Conservation (phyloP, 208 protist genomes). For the Tritrichomonas musculus region DNA sequence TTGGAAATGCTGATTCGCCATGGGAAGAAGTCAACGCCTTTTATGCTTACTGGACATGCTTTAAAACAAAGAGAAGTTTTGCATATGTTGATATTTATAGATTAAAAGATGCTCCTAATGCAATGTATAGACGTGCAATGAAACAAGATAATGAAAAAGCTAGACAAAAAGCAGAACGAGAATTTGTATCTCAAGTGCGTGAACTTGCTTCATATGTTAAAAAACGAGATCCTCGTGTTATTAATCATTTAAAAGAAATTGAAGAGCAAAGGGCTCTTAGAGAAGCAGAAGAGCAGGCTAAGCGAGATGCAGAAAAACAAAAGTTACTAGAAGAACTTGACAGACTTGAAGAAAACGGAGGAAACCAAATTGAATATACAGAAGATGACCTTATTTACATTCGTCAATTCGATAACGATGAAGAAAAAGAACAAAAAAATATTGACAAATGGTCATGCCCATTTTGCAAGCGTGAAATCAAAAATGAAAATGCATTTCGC, state of each 20-base stretch:
- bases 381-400: background rate
- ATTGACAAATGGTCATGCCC: background rate
- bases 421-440: background rate
- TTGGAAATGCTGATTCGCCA: background rate
- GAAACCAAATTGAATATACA: background rate
- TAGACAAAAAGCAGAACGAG: background rate
- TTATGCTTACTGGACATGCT: slow-evolving; percentile 30
- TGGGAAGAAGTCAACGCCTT: background rate
- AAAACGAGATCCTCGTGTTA: slow-evolving; percentile 24
- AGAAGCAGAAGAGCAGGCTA: background rate
- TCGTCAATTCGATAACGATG: background rate
- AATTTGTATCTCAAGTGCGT: background rate
- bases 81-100: background rate
- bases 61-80: background rate
- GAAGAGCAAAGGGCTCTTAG: background rate
- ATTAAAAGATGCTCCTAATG: background rate
- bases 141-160: background rate
- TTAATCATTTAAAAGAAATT: background rate
- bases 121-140: background rate
- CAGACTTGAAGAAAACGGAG: background rate
- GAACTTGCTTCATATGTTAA: background rate
- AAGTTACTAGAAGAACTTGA: background rate
- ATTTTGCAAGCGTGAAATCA: background rate
- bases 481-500: background rate
- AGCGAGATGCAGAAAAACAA: background rate